Conservation (phyloP, 2,329 filamentous ascomycete species). For the Aspergillus sp. region DNA sequence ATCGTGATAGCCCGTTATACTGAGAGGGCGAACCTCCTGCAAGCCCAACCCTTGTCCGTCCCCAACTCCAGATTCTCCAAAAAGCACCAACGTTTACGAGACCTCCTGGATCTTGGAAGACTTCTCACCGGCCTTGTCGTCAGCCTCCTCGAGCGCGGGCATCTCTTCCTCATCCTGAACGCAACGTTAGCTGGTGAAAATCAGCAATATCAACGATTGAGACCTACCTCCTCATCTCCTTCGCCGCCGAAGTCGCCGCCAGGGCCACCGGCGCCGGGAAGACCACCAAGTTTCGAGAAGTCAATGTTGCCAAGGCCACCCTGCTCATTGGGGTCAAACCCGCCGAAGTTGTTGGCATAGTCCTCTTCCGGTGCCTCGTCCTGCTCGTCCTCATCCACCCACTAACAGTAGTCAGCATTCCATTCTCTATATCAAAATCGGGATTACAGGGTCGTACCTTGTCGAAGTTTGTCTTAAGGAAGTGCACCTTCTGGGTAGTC, state of each 20-base stretch:
- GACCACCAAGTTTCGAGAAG: conserved; percentile 84
- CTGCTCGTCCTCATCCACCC: conserved; percentile 98
- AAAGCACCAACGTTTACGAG: conserved; percentile 24
- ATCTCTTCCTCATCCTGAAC: conserved; percentile 69
- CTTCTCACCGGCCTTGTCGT: conserved; percentile 45
- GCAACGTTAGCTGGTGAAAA: conserved; percentile 2
- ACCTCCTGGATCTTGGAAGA: conserved; percentile 40
- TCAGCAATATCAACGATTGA: not conserved
- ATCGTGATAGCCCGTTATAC: conserved; percentile 2
- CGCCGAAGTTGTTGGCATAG: conserved; percentile 54
- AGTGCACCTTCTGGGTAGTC: conserved; percentile 85
- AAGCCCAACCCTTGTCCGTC: not conserved
- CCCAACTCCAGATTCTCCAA: conserved; percentile 20
- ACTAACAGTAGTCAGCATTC: conserved; percentile 49
- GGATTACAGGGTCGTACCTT: conserved; percentile 59
- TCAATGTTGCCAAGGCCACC: conserved; percentile 85
- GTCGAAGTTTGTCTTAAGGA: conserved; percentile 98
- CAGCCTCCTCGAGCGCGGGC: conserved; percentile 62
- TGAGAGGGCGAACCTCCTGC: not conserved
- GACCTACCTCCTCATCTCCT: conserved; percentile 46
- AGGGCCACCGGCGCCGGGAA: conserved; percentile 33
- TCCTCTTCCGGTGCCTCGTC: conserved; percentile 85
- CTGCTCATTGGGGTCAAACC: conserved; percentile 45
- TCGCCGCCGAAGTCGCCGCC: conserved; percentile 28
- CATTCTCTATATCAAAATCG: not conserved